Base-by-base conservation (phyloP, 2,329 filamentous ascomycete species). In the Venturia pyrina region DNA sequence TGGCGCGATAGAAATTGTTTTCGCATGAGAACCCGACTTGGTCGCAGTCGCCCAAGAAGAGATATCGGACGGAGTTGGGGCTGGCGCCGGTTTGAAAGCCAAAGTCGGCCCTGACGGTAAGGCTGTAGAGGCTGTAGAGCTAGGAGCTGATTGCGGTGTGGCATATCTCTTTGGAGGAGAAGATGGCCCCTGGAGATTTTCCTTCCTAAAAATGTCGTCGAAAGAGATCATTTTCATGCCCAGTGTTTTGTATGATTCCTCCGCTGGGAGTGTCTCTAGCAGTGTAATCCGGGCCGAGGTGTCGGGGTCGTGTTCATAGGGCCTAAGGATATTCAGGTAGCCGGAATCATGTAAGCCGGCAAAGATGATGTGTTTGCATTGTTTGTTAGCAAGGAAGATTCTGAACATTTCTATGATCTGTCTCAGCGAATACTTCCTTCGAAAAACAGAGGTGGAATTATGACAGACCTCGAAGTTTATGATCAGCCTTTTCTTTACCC, bases 341-440 rank as follows among this genome's bases (percentile, higher is more conserved):
- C 79, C 79, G 56, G 78, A 77, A 70, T 81, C 79, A 66, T 79
- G 77, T 67, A 77, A 79, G 8, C 78, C 79, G 24, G 77, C 79
- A 67, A 81, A 81, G 68, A 80, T 75, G 69, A 81, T 77, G 37
- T 79, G 78, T 66, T 76, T 78, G 71, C 78, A 80, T 50, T 80
- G 79, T 19, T 76, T 72, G 66, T 79, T 80, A 53, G 76, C 74
- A 67, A 79, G 72, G 71, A 79, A 80, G 2, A 79, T 75, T 57
- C 78, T 75, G 63, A 81, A 74, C 69, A 77, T 80, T 73, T 81
- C 79, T 73, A 69, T 66, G 8, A 21, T 4, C 10, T 19, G 28
- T 19, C 3, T 34, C 21, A 53, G 21, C 8, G 15, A 4, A 13
- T 21, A 32, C 8, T 44, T n/a, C 37, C 8, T 13, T 5, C 19